phyloP scores from a whole-genome alignment of 352 stramenopile species.

The Phytophthora pseudosyringae region DNA sequence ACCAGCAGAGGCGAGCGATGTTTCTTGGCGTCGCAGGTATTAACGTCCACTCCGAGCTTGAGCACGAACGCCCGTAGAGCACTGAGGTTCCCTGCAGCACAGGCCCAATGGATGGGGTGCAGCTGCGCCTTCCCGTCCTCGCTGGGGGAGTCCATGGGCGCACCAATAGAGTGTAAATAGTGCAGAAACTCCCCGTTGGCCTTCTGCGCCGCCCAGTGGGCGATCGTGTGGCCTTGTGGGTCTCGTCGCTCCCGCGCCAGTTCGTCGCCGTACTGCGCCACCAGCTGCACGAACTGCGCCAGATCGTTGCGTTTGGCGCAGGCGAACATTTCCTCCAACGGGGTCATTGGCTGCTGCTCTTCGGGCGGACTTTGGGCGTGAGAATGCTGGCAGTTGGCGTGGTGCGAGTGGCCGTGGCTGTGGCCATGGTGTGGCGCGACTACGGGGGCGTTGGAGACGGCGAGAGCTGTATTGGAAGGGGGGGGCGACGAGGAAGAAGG shows the following conservation, averaged over 20 bases:
- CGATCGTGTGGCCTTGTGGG: conserved; percentile 69
- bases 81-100: conserved; percentile 71
- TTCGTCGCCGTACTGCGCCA: conserved; percentile 47
- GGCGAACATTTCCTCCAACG: conserved; percentile 68
- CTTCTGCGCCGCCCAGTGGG: conserved; percentile 76
- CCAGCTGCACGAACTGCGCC: conserved; percentile 54
- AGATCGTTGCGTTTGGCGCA: conserved; percentile 72
- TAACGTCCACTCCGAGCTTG: conserved; percentile 70
- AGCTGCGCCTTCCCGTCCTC: conserved; percentile 59
- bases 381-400: conserved; percentile 28
- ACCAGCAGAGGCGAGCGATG: conserved; percentile 77
- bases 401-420: conserved; percentile 27
- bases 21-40: conserved; percentile 77
- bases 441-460: conserved; percentile 2
- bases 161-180: conserved; percentile 52
- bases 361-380: conserved; percentile 7
- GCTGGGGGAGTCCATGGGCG: conserved; percentile 66
- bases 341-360: conserved; percentile 36
- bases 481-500: conserved; percentile 9
- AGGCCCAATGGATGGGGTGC: conserved; percentile 88
- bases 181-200: conserved; percentile 60
- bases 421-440: conserved; percentile 23
- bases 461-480: neutral
- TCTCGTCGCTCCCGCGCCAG: conserved; percentile 51
- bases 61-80: conserved; percentile 66